Evolutionary conservation across 179 eudicot genomes (phyloP).

Genomic region (Pouteria campechiana): DNA sequence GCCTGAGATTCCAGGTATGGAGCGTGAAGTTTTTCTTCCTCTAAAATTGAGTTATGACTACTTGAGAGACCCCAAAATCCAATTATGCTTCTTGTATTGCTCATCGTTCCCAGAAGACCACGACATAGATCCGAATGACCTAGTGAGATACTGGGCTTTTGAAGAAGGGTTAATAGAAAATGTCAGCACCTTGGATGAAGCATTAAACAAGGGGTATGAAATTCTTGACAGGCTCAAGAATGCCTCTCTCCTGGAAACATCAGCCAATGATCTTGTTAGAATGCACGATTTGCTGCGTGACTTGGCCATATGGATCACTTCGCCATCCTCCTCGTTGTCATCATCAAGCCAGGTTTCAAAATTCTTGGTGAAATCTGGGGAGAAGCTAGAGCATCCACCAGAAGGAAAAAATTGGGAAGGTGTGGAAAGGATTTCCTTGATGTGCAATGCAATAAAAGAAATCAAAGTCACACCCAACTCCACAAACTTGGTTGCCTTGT

Average conservation of each 20-base stretch:
- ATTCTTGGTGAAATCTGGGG: background rate
- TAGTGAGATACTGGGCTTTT: slow-evolving; percentile 4
- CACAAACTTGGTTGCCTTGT: no score
- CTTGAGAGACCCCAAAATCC: background rate
- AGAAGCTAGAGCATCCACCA: background rate
- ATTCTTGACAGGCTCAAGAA: slow-evolving; percentile 1
- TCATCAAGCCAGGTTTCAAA: background rate
- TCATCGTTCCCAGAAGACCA: slow-evolving; percentile 6
- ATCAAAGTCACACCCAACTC: no score
- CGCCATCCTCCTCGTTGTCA: background rate
- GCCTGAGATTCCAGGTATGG: background rate
- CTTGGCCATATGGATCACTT: slow-evolving; percentile 2
- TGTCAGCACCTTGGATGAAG: background rate
- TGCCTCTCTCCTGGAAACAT: background rate
- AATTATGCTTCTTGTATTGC: slow-evolving; percentile 6
- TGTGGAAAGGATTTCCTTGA: background rate
- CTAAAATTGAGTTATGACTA: slow-evolving; percentile 9
- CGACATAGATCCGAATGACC: background rate
- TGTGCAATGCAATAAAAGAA: background rate
- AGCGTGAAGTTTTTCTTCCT: slow-evolving; percentile 1
- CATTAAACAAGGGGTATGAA: background rate
- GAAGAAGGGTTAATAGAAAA: slow-evolving; percentile 1
- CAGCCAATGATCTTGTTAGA: background rate
- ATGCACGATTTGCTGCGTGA: slow-evolving; percentile 8
- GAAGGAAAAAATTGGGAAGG: background rate